Evolutionary conservation across 768 basidiomycete species (phyloP).

Genomic region (Boletus coccyginus): DNA sequence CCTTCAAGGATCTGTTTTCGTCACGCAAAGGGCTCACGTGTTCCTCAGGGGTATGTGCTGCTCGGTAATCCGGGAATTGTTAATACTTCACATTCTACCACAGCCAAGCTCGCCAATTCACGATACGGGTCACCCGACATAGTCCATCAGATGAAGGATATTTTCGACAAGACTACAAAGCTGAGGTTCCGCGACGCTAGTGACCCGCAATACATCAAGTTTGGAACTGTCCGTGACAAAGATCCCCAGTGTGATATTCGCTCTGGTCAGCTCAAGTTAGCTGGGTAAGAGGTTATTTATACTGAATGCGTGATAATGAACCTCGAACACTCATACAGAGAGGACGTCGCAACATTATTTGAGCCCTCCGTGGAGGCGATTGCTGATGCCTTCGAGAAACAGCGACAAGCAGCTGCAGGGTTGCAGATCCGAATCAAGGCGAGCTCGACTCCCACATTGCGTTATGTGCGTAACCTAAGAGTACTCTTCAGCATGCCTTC

Average conservation of each 20-base stretch:
- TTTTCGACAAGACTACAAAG: conserved; percentile 38
- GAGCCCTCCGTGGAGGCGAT: conserved; percentile 40
- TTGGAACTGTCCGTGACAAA: conserved; percentile 36
- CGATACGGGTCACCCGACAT: conserved; percentile 27
- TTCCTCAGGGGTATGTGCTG: conserved; percentile 27
- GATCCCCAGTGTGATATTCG: conserved; percentile 35
- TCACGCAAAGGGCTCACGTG: conserved; percentile 28
- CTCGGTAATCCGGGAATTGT: not conserved
- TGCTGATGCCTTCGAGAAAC: conserved; percentile 32
- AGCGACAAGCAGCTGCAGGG: conserved; percentile 17
- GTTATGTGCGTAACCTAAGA: not conserved
- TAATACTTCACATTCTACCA: not conserved
- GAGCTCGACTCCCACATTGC: no score
- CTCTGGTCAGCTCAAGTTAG: conserved; percentile 36
- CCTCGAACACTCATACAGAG: conserved; percentile 16
- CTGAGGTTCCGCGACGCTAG: conserved; percentile 37
- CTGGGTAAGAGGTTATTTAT: conserved; percentile 29
- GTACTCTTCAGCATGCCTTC: conserved; percentile 33
- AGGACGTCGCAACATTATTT: conserved; percentile 39
- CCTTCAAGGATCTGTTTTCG: conserved; percentile 38
- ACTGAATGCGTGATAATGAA: not conserved
- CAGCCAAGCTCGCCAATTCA: conserved; percentile 32
- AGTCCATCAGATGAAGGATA: conserved; percentile 30
- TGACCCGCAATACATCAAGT: conserved; percentile 37
- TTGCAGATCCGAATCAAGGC: conserved; percentile 28